Evolutionary conservation across 2,329 filamentous ascomycete genomes (phyloP).

Genomic region (Ceratocystis harringtonii): DNA sequence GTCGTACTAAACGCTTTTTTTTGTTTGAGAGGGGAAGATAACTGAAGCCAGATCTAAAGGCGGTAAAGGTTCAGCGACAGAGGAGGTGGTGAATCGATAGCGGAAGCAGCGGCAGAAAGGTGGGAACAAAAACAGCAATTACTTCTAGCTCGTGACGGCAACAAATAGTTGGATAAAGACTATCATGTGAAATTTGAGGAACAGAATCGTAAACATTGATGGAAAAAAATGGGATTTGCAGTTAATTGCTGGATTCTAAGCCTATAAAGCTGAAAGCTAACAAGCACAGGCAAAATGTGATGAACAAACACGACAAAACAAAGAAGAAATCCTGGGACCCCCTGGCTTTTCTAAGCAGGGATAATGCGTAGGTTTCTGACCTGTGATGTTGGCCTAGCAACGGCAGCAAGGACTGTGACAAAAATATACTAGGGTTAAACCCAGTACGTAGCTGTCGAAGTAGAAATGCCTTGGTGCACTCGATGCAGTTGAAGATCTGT

Average conservation of each 20-base stretch:
- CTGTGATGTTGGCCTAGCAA: slow-evolving; percentile 12
- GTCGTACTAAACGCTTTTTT: not conserved
- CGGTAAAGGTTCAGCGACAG: not conserved
- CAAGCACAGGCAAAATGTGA: slow-evolving; percentile 3
- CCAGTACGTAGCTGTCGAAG: not conserved
- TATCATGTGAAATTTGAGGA: not conserved
- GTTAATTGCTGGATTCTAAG: not conserved
- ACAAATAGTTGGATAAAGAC: not conserved
- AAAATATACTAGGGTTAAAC: not conserved
- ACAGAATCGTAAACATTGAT: not conserved
- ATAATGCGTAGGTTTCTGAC: slow-evolving; percentile 12
- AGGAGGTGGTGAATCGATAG: not conserved
- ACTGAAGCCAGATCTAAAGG: slow-evolving; percentile 1
- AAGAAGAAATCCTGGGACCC: not conserved
- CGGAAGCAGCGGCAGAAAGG: not conserved
- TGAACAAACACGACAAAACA: too few relatives aligned
- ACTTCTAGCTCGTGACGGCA: not conserved
- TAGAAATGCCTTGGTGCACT: not conserved
- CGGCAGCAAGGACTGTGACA: not conserved
- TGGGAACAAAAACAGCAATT: not conserved
- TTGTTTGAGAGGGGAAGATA: not conserved
- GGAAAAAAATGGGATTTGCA: not conserved
- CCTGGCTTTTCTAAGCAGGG: not conserved
- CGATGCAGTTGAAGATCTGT: not conserved
- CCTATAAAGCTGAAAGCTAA: not conserved